Evolutionary conservation across 2,329 filamentous ascomycete species (phyloP), one percentile per base, ranked within the genome.

Genomic region (Raffaelea deltoideospora): DNA sequence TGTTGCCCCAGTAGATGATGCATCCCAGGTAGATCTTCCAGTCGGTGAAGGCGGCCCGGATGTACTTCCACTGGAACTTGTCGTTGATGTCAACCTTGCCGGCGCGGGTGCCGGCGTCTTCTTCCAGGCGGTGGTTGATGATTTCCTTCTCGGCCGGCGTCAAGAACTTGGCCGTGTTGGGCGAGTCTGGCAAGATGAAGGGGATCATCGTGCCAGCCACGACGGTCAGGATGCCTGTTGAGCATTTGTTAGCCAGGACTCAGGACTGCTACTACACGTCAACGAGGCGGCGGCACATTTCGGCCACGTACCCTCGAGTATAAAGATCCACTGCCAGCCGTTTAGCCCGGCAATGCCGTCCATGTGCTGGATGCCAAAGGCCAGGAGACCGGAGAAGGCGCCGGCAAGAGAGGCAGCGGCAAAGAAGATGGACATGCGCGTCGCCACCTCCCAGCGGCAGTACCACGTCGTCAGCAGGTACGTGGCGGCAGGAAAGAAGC

Each of bases 401-500:
- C 80, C 79, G 0, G 78, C 76, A 1, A 84, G 61, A 0, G 80
- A 79, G 1, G 78, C 74, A 14, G 65, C 72, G 14, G 76, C 71
- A 40, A 85, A 76, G 2, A 86, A 69, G 41, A 81, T 75, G 3
- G 77, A 77, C 3, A 84, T 74, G 5, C 80, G 67, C n/a, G 83
- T 56, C 18, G 76, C 79, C 4, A 81, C 66, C 55, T 86, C 79
- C 15, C 72, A 66, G 45, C 73, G 71, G 31, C 68, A 74, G 53
- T 86, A 86, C 66, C 81, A 85, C 42, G 83, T 72, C 0, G 79
- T 84, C 33, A 86, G 59, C 46, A 82, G 83, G 53, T 74, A 46
- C 50, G 49, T 46, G 10, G 45, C 33, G 10, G 41, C 63, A 27
- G 63, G 53, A 47, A 64, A 59, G 41, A 47, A 34, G 22, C 45